Evolutionary conservation across 2,329 filamentous ascomycete genomes (phyloP), one percentile per base, ranked within the genome.

Genomic region (Exophiala dermatitidis): DNA sequence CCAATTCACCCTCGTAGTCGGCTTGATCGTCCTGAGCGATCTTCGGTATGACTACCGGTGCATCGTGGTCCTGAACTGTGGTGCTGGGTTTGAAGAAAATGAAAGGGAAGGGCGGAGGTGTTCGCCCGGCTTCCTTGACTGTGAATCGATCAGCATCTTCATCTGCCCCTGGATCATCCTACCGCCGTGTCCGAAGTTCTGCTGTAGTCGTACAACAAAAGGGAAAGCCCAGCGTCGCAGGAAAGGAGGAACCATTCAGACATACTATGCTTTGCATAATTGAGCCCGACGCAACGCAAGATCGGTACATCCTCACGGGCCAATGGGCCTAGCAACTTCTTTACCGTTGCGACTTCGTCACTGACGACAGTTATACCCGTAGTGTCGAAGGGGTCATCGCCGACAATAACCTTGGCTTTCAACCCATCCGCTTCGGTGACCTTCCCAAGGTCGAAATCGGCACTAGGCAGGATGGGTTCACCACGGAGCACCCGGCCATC

Each of bases 271-370:
- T 73, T 67, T 30, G 61, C 62, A 60, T 74, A 74, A 66, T 76
- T 76, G 49, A 75, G 67, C 5, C 73, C 73, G 38, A 75, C 61
- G 61, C 72, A 75, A 19, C 79, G 67, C 2, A 84, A 62, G 41
- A 81, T 79, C 0, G 78, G 76, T 0, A 82, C 76, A 47, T 82
- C 77, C 2, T 67, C 65, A 6, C 64, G 66, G 0, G 73, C 69
- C 32, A 83, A 63, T 0, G 79, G 80, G 0, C 77, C 76, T 0
- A 83, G 70, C 0, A 83, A 64, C 48, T 67, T 69, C 61, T 79
- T 76, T 4, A 83, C 79, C 0, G 71, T 73, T 1, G 74, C 78
- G 6, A 77, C 65, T 59, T 82, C 75, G 26, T 80, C 74, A 0
- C 77, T 79, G 1, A 81, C 73, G 5, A 53, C 40, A 5, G 56